Evolutionary conservation across 164 flowering plant species (phyloP).

Genomic region (Nelumbo lutea): DNA sequence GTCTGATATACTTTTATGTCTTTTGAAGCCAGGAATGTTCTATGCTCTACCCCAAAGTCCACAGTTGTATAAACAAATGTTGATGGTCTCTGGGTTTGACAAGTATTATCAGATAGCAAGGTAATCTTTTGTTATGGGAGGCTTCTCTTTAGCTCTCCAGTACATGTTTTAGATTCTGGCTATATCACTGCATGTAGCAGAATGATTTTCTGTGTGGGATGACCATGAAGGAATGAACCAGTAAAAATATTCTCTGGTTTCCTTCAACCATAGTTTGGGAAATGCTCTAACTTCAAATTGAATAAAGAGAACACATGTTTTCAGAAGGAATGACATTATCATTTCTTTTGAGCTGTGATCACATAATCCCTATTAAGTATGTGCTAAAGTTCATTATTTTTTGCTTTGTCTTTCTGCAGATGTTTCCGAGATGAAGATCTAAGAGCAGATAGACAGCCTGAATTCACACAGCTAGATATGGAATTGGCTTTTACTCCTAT

Average conservation of each 20-base stretch:
- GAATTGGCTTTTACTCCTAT: slow-evolving; percentile 86
- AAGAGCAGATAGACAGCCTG: slow-evolving; percentile 94
- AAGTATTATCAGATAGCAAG: slow-evolving; percentile 94
- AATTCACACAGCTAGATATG: slow-evolving; percentile 96
- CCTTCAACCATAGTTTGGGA: not conserved
- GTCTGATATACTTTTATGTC: slow-evolving; percentile 31
- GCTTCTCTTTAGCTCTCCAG: not conserved
- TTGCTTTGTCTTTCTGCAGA: slow-evolving; percentile 29
- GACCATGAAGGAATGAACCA: not conserved
- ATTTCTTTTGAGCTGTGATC: not conserved
- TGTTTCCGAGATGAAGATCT: slow-evolving; percentile 97
- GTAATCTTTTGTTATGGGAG: slow-evolving; percentile 28
- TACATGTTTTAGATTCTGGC: not conserved
- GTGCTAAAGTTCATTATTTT: not conserved
- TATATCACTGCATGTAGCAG: not conserved
- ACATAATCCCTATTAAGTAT: not conserved
- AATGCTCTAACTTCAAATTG: slow-evolving; percentile 1
- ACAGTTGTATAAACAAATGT: slow-evolving; percentile 93
- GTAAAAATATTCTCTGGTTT: not conserved
- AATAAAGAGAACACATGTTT: not conserved
- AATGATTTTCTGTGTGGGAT: not conserved
- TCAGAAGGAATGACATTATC: not conserved
- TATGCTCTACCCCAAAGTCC: slow-evolving; percentile 99
- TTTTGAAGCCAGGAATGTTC: slow-evolving; percentile 92
- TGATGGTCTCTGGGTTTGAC: slow-evolving; percentile 92